These are phyloP conservation scores for Dalechampia spathulata DNA, from an alignment of 441 rosid genomes.

Conservation along the genomic window DNA sequence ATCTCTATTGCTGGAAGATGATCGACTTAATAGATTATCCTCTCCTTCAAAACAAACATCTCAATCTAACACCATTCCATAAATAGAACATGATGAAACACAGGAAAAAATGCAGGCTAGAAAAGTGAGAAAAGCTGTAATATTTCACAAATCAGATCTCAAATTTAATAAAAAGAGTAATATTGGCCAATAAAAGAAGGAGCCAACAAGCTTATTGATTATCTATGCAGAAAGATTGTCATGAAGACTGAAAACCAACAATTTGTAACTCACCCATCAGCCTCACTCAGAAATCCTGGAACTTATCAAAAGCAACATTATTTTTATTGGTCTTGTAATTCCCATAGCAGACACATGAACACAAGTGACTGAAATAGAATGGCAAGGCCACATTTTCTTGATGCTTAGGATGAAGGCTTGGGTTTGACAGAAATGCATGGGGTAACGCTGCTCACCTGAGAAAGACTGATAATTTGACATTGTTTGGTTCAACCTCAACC, in stretches of 20 bases:
- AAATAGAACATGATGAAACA: conserved; percentile 2
- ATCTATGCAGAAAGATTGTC: background rate
- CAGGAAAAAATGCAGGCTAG: background rate
- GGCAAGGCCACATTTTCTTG: background rate
- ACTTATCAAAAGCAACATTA: background rate
- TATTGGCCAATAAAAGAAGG: background rate
- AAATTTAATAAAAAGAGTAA: background rate
- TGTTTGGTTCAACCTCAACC: conserved; percentile 44
- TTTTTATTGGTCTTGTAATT: background rate
- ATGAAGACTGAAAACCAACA: background rate
- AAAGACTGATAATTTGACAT: conserved; percentile 46
- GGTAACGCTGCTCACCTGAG: conserved; percentile 41
- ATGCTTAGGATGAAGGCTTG: background rate
- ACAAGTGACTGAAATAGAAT: background rate
- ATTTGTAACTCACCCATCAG: background rate
- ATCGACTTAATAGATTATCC: conserved; percentile 44
- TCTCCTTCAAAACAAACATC: conserved; percentile 43
- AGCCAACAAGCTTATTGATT: background rate
- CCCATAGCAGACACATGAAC: background rate
- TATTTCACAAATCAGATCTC: background rate
- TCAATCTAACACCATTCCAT: conserved; percentile 16
- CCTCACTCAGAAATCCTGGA: background rate
- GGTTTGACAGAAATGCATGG: background rate
- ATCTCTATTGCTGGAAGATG: conserved; percentile 59
- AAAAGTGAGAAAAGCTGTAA: background rate